These are phyloP conservation scores for Ascosphaera acerosa DNA, from an alignment of 2,329 filamentous ascomycete species.

Conservation along the genomic window DNA sequence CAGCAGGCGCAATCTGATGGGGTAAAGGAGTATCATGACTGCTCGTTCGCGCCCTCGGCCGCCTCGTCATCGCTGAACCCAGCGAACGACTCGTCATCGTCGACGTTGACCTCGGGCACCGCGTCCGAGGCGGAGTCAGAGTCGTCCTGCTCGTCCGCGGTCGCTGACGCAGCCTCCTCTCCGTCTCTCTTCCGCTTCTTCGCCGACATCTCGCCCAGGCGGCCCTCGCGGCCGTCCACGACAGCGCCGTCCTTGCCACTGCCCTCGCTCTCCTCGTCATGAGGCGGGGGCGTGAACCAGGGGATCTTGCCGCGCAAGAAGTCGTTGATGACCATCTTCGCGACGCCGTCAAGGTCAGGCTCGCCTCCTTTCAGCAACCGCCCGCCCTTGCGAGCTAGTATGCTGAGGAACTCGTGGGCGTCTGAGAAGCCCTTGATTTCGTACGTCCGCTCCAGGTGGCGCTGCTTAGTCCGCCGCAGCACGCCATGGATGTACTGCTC, in stretches of 20 bases:
- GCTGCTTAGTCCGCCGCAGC: constrained; percentile 51
- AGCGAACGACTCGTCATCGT: constrained; percentile 19
- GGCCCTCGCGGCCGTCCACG: constrained; percentile 48
- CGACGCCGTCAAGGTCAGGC: constrained; percentile 78
- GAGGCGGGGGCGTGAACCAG: constrained; percentile 73
- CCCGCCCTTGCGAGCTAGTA: constrained; percentile 66
- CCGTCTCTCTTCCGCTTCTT: constrained; percentile 51
- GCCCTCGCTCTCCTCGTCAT: constrained; percentile 25
- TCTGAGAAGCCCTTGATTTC: constrained; percentile 57
- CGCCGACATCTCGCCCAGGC: constrained; percentile 52
- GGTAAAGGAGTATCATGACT: too few relatives aligned
- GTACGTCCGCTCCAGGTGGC: constrained; percentile 83
- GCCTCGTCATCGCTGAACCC: constrained; percentile 20
- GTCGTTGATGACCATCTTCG: constrained; percentile 91
- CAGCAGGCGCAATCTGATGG: too few relatives aligned
- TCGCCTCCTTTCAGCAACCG: constrained; percentile 78
- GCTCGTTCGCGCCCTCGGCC: constrained; percentile 21
- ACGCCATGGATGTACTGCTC: constrained; percentile 85
- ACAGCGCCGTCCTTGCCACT: constrained; percentile 19
- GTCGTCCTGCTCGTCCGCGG: constrained; percentile 12
- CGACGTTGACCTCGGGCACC: constrained; percentile 16
- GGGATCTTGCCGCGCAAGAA: constrained; percentile 88
- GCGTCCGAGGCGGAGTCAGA: constrained; percentile 14
- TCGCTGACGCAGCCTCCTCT: constrained; percentile 7
- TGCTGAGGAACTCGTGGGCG: constrained; percentile 59